These are phyloP conservation scores for Lentinus brumalis DNA, from an alignment of 768 basidiomycete species.

Conservation along the genomic window DNA sequence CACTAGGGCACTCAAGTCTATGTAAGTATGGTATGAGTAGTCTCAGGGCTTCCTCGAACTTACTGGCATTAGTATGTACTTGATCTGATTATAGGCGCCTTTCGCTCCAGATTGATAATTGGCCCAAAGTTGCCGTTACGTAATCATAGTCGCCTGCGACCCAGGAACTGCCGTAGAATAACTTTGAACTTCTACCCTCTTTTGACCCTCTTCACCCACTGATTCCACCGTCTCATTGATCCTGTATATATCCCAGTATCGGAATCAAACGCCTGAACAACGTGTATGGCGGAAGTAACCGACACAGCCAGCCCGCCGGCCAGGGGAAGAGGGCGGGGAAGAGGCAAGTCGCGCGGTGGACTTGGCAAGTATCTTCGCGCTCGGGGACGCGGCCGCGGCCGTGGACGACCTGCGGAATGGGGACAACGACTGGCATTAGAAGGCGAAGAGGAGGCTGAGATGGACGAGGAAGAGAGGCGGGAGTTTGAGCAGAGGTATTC, in stretches of 20 bases:
- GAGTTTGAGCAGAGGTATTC: conserved; percentile 55
- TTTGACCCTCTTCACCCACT: too few relatives aligned
- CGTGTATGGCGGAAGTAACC: background rate
- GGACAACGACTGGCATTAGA: conserved; percentile 60
- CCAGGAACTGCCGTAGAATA: too few relatives aligned
- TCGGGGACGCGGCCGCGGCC: conserved; percentile 60
- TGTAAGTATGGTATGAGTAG: too few relatives aligned
- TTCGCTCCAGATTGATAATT: too few relatives aligned
- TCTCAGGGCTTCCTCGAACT: too few relatives aligned
- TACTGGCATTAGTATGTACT: too few relatives aligned
- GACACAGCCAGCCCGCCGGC: background rate
- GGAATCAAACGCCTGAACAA: background rate
- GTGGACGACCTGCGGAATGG: conserved; percentile 69
- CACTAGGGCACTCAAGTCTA: too few relatives aligned
- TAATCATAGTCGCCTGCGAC: too few relatives aligned
- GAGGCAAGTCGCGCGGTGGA: conserved; percentile 63
- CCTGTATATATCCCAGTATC: background rate
- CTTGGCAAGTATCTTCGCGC: conserved; percentile 76
- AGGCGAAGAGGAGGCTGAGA: conserved; percentile 47
- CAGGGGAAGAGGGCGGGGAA: conserved; percentile 20
- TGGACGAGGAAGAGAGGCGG: conserved; percentile 49
- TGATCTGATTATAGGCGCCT: too few relatives aligned
- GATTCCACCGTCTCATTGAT: too few relatives aligned
- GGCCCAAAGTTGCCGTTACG: too few relatives aligned
- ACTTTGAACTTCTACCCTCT: too few relatives aligned